phyloP scores from a whole-genome alignment of 2,329 filamentous ascomycete species.

The Leptographium procerum region DNA sequence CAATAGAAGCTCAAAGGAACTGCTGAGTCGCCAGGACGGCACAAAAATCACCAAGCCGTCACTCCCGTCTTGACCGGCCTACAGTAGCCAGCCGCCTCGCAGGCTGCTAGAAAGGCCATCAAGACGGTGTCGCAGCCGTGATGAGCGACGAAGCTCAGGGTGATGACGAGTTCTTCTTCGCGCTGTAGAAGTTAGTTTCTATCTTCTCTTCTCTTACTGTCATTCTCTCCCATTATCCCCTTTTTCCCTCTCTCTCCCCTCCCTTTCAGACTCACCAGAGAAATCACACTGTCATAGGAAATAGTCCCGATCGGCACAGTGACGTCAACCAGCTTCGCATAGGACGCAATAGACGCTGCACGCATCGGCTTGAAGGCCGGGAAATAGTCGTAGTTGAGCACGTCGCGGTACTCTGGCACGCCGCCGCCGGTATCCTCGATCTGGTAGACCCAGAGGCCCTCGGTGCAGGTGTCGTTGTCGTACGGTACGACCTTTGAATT shows the following conservation, averaged over 20 bases:
- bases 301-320: slow-evolving; percentile 2
- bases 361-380: slow-evolving; percentile 2
- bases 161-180: slow-evolving; percentile 3
- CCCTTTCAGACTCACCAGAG: not conserved
- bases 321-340: slow-evolving; percentile 2
- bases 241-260: no score
- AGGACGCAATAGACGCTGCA: not conserved
- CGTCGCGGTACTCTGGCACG: slow-evolving; percentile 3
- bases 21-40: no score
- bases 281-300: slow-evolving; percentile 1
- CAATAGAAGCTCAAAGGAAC: no score
- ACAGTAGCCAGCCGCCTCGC: slow-evolving; percentile 1
- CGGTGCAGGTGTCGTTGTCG: not conserved
- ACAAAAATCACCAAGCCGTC: not conserved
- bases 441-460: slow-evolving; percentile 5
- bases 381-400: slow-evolving; percentile 5
- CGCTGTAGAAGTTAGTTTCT: not conserved
- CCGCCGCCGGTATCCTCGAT: slow-evolving; percentile 5
- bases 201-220: not conserved
- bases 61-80: not conserved
- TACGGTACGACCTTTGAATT: not conserved
- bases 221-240: no score
- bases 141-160: slow-evolving; percentile 2
- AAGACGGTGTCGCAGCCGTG: slow-evolving; percentile 1
- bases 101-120: slow-evolving; percentile 2